Base-by-base conservation (phyloP, 1,139 yeast genomes). In the Sugiyamaella novakii region DNA sequence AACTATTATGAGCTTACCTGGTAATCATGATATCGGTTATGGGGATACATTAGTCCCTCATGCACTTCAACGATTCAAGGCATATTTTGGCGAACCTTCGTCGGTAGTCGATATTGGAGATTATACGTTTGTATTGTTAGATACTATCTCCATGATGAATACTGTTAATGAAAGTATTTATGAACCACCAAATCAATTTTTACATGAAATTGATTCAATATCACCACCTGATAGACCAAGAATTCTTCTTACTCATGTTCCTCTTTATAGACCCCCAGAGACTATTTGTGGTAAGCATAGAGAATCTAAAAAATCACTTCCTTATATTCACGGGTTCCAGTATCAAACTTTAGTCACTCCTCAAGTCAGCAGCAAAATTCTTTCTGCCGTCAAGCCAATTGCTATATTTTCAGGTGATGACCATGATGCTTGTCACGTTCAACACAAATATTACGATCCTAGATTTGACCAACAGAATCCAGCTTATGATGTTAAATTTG, bases 21-120 rank as follows among this genome's bases (percentile, higher is more conserved):
- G 98, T 1, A 92, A 92, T 62, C 98, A 92, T 65, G 98, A 92
- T 65, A 87, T 92, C 57, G 98, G 98, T 0, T 91, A 85, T 65
- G 95, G 95, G 29, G 78, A 81, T 50, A 79, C 83, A 1, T 74
- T 79, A 5, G 72, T 78, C 10, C 78, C 77, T 22, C 67, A 72
- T 2, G 78, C 83, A 24, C 66, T 77, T 43, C 70, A 79, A 25
- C 72, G 98, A 55, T 92, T 91, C 67, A 69, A 77, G 18, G 71
- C 83, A 1, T 78, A 75, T 62, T 91, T 88, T 65, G 98, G 98
- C 2, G 81, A 73, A 42, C 67, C 83, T 3, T 75, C 84, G 7
- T 79, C 84, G 49, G 74, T 75, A 25, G 71, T 75, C 47, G 70
- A 78, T 14, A 69, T 80, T 27, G 96, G 94, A 1, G 87, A 87